phyloP scores from a whole-genome alignment of 1,139 yeast genomes.

The Kodamaea plutei region DNA sequence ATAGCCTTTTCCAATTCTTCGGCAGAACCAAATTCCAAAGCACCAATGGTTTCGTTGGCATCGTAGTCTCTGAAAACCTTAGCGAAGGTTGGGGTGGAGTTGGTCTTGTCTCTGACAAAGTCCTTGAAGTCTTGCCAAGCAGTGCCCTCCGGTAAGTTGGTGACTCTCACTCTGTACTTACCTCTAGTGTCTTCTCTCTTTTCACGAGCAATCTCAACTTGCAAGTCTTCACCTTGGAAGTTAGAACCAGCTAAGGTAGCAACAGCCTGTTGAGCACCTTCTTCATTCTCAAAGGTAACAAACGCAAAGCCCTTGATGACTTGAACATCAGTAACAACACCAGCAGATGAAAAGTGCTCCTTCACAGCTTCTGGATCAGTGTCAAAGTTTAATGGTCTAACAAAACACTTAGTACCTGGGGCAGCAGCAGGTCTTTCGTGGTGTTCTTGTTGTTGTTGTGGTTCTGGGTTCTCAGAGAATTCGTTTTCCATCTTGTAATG shows the following conservation, averaged over 20 bases:
- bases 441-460: conserved; percentile 1
- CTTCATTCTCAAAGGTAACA: conserved; percentile 63
- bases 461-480: conserved; percentile 1
- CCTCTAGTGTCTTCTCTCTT: conserved; percentile 59
- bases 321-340: conserved; percentile 64
- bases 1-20: conserved; percentile 72
- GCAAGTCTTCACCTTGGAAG: conserved; percentile 61
- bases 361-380: conserved; percentile 57
- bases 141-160: conserved; percentile 67
- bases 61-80: conserved; percentile 62
- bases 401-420: conserved; percentile 29
- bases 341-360: conserved; percentile 61
- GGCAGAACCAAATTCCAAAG: conserved; percentile 70
- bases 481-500: conserved; percentile 4
- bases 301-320: conserved; percentile 75
- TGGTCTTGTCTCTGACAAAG: conserved; percentile 67
- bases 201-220: conserved; percentile 66
- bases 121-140: conserved; percentile 87
- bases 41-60: conserved; percentile 64
- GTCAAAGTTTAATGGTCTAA: conserved; percentile 38
- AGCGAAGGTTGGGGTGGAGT: conserved; percentile 64
- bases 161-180: conserved; percentile 65
- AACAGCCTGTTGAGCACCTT: conserved; percentile 63
- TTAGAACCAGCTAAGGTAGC: conserved; percentile 55
- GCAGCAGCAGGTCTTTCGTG: conserved; percentile 7